Conservation (phyloP, 441 rosid species). For the Breynia disticha region DNA sequence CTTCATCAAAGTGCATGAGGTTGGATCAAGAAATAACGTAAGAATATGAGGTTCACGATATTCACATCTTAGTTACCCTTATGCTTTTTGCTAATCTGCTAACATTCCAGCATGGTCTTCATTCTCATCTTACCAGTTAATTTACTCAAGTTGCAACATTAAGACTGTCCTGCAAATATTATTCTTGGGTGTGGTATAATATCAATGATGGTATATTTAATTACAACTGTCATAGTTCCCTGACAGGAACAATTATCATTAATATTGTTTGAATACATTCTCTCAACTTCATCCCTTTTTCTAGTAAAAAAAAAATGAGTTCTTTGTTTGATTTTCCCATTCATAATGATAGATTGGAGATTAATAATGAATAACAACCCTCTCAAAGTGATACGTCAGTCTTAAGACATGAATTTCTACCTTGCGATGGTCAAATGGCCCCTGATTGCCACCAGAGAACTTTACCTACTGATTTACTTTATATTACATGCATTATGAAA, state of each 20-base stretch:
- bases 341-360: too few species aligned
- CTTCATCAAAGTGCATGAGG: constrained; percentile 42
- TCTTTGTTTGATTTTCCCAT: too few species aligned
- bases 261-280: too few species aligned
- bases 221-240: too few species aligned
- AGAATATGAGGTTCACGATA: constrained; percentile 14
- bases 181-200: neutral
- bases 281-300: too few species aligned
- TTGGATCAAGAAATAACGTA: constrained; percentile 42
- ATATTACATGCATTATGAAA: constrained; percentile 9
- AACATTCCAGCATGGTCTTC: neutral
- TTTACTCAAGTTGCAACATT: neutral
- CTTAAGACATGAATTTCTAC: neutral
- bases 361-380: too few species aligned
- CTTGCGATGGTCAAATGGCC: neutral
- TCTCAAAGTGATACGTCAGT: constrained; percentile 6
- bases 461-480: constrained; percentile 3
- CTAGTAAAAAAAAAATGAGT: too few species aligned
- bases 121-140: neutral
- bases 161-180: neutral
- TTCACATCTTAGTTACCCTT: neutral
- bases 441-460: constrained; percentile 2
- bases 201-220: neutral
- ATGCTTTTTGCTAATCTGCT: neutral
- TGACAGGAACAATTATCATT: too few species aligned